These are phyloP conservation scores for Globisporangium nagaii DNA, from an alignment of 352 stramenopile genomes.

Conservation along the genomic window DNA sequence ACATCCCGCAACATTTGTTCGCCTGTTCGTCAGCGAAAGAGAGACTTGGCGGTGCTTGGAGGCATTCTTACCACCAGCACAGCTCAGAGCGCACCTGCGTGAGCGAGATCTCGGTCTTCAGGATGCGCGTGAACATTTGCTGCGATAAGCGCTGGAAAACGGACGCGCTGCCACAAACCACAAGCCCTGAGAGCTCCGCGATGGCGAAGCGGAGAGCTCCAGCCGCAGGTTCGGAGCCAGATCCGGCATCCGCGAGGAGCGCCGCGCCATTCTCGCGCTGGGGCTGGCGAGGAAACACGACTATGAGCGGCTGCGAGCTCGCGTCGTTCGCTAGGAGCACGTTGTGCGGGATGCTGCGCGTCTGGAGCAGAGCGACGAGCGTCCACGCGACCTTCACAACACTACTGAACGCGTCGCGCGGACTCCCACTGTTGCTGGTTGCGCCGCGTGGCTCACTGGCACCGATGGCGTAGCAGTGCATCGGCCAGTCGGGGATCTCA, in stretches of 20 bases:
- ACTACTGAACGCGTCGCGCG: not conserved
- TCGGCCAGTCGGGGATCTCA: constrained; percentile 33
- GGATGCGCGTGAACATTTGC: constrained; percentile 28
- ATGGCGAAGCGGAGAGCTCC: constrained; percentile 46
- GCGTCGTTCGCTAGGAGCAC: constrained; percentile 27
- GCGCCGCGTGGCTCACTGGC: not conserved
- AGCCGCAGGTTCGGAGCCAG: not conserved
- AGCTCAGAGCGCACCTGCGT: constrained; percentile 20
- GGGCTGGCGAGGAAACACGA: constrained; percentile 53
- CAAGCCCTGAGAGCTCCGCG: constrained; percentile 51
- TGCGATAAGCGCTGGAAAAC: constrained; percentile 33
- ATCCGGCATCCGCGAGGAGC: not conserved
- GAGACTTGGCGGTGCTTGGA: not conserved
- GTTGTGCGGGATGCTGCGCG: constrained; percentile 40
- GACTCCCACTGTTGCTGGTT: too few species aligned
- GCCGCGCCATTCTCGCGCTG: constrained; percentile 45
- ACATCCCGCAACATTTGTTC: not conserved
- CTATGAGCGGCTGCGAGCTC: constrained; percentile 11
- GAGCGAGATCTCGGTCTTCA: constrained; percentile 47
- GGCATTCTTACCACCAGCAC: too few species aligned
- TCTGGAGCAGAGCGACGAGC: constrained; percentile 37
- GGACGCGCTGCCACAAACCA: constrained; percentile 30
- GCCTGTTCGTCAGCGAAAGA: not conserved
- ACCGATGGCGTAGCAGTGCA: constrained; percentile 38
- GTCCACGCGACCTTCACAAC: constrained; percentile 28